These are phyloP conservation scores for Euphrasia arctica DNA, from an alignment of 305 asterid species.

Conservation along the genomic window DNA sequence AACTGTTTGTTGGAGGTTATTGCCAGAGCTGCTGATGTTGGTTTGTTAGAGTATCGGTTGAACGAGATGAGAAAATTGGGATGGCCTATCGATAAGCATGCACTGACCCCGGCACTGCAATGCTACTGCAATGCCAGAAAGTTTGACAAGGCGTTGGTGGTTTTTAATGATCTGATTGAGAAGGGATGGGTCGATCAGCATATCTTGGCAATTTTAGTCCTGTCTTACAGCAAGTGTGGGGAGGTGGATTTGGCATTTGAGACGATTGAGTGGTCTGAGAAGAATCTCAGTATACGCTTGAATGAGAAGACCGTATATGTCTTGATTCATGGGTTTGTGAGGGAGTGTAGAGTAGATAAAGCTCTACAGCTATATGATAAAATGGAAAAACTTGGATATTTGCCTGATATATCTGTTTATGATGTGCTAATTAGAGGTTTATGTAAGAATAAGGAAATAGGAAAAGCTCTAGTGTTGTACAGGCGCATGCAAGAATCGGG, in stretches of 20 bases:
- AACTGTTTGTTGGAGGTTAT: constrained; percentile 51
- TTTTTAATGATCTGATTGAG: constrained; percentile 51
- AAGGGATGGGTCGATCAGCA: constrained; percentile 79
- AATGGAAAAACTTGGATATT: constrained; percentile 48
- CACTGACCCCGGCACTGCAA: constrained; percentile 63
- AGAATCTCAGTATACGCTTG: constrained; percentile 44
- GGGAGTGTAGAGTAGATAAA: constrained; percentile 53
- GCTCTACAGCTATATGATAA: constrained; percentile 62
- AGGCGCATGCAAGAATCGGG: constrained; percentile 48
- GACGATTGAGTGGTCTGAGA: constrained; percentile 50
- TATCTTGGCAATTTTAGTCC: constrained; percentile 50
- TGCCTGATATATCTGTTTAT: constrained; percentile 59
- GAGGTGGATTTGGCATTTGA: constrained; percentile 70
- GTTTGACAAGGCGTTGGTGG: constrained; percentile 52
- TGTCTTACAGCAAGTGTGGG: constrained; percentile 63
- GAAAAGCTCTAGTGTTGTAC: constrained; percentile 53
- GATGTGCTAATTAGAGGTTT: constrained; percentile 35
- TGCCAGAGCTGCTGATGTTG: constrained; percentile 47
- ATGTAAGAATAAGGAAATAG: constrained; percentile 50
- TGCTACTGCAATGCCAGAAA: constrained; percentile 71
- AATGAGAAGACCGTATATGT: constrained; percentile 68
- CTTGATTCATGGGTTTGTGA: constrained; percentile 77
- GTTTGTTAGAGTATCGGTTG: constrained; percentile 60
- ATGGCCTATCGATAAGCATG: constrained; percentile 46
- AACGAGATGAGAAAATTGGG: constrained; percentile 56